Conservation (phyloP, 2,329 filamentous ascomycete species). For the Penicillium frequentans region DNA sequence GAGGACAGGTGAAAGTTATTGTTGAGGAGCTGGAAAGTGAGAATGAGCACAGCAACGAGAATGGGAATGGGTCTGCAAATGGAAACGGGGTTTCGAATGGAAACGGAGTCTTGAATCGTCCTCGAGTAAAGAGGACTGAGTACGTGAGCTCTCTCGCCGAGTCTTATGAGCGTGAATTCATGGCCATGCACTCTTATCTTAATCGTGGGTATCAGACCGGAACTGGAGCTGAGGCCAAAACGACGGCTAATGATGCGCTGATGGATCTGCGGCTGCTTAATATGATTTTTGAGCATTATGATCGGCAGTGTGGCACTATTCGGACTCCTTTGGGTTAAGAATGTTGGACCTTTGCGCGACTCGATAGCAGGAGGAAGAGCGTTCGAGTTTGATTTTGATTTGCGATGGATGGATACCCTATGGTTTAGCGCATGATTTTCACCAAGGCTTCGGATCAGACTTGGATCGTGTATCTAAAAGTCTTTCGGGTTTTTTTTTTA, state of each 20-base stretch:
- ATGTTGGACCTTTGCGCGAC: neutral
- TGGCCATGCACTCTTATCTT: constrained; percentile 38
- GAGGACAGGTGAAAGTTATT: constrained; percentile 51
- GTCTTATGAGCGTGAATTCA: constrained; percentile 37
- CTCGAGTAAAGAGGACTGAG: constrained; percentile 25
- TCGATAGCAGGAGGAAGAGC: neutral
- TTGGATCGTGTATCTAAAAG: neutral
- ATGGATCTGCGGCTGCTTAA: constrained; percentile 38
- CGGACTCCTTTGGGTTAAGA: constrained; percentile 33
- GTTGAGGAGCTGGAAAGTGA: constrained; percentile 32
- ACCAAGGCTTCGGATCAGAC: neutral
- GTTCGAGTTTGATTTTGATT: neutral
- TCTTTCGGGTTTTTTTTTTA: neutral
- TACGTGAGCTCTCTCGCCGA: constrained; percentile 37
- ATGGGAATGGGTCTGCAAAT: constrained; percentile 1
- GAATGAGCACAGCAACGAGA: neutral
- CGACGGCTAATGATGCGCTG: constrained; percentile 35
- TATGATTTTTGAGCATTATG: constrained; percentile 38
- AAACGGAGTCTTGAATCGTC: neutral
- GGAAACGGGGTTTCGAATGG: neutral
- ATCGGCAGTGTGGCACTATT: constrained; percentile 37
- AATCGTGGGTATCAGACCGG: constrained; percentile 22
- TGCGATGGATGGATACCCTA: neutral
- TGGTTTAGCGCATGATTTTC: neutral
- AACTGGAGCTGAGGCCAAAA: constrained; percentile 26